Base-by-base conservation (phyloP, 768 basidiomycete genomes). In the Lentinus brumalis region DNA sequence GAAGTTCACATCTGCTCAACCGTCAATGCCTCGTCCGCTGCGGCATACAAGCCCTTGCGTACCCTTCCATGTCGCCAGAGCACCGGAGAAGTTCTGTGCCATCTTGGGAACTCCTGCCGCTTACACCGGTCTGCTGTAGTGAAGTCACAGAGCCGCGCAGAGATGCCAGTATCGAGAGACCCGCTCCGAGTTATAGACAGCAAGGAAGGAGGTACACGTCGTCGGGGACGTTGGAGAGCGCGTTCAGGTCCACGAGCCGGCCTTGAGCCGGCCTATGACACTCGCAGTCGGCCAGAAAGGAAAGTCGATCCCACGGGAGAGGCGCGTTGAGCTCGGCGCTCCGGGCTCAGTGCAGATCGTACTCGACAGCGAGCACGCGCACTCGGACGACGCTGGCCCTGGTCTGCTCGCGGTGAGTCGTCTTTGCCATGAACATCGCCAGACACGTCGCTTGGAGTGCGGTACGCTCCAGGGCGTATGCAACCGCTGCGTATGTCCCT, bases 41-140 rank as follows among this genome's bases (percentile, higher is more conserved):
- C 0, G 2, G 39, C 16, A 30, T 12, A 14, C 5, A 6, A 11
- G 8, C 21, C 31, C 26, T 32, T 50, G 69, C 81, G 30, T 67
- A 92, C 95, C 89, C 80, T 88, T 92, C 96, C 96, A 98, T 76
- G 94, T 93, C 55, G 89, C 77, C 52, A 98, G 77, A 29, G 96
- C 96, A 51, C 87, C 88, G n/a, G 93, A 92, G 77, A 98, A 98
- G 76, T 96, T 96, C 64, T 88, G 84, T 69, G 91, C 91, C 51
- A 78, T 42, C 18, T 50, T 53, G 15, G 57, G 14, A 57, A 56
- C 59, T 42, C 16, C 50, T n/a, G 49, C n/a, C 12, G 46, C 1
- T 18, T 56, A 26, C 29, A n/a, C 11, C 29, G 6, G 32, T 29
- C 46, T 26, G 18, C 5, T 30, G 21, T 14, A 11, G 40, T 18